Percentiles rank a stretch among this genome's conserved stretches.
These are phyloP conservation scores for Cladosporium sp. DNA, from an alignment of 2,329 filamentous ascomycete genomes.

Conservation along the genomic window DNA sequence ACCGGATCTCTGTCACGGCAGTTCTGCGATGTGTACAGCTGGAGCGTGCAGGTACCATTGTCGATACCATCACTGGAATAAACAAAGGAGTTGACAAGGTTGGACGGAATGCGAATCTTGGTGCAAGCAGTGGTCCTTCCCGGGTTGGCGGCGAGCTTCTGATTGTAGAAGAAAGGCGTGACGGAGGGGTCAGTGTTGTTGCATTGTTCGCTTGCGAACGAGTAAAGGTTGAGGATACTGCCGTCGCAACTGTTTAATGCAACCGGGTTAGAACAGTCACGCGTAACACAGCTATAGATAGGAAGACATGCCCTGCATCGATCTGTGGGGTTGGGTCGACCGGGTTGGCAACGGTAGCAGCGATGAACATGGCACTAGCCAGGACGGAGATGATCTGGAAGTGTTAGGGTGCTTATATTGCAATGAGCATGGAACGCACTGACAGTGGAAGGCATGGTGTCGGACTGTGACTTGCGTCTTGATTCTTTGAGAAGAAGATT, in stretches of 20 bases:
- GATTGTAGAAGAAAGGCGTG: constrained; percentile 1
- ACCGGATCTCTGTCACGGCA: neutral
- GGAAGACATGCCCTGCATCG: neutral
- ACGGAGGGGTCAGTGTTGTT: neutral
- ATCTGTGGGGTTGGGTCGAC: neutral
- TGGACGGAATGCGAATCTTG: neutral
- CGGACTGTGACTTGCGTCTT: constrained; percentile 7
- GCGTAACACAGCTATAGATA: too few species aligned
- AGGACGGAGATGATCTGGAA: neutral
- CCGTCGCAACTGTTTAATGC: neutral
- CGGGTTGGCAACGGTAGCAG: neutral
- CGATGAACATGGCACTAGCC: neutral
- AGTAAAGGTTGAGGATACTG: neutral
- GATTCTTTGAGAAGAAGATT: neutral
- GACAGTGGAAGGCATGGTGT: neutral
- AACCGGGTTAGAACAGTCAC: neutral
- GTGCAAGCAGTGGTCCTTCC: neutral
- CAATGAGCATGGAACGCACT: neutral
- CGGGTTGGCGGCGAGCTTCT: neutral
- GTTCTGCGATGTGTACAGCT: neutral
- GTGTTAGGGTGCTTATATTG: neutral
- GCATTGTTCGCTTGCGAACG: neutral
- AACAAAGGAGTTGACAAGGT: neutral
- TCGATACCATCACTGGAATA: neutral
- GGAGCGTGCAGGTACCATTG: neutral